Percentiles rank a stretch among this genome's conserved stretches.
Evolutionary conservation across 805 yeast genomes (phyloP).

Genomic region (Clavispora vitiphila): DNA sequence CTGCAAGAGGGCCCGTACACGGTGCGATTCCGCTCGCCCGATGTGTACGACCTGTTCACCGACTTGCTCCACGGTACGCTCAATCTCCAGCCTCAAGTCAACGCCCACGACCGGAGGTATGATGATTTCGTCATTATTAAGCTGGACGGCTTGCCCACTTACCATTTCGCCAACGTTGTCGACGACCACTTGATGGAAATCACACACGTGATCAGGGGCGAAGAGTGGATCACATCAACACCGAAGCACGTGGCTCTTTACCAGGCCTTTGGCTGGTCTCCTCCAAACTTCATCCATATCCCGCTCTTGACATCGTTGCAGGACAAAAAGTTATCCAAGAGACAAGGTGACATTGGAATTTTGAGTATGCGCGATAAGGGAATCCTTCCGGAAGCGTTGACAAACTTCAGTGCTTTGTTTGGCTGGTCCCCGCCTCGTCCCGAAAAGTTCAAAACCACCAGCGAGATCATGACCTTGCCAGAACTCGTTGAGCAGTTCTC

Average conservation of each 20-base stretch:
- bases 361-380: conserved; percentile 54
- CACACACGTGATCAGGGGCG: conserved; percentile 94
- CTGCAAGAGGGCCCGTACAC: conserved; percentile 36
- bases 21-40: conserved; percentile 76
- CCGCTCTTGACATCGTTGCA: conserved; percentile 73
- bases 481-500: conserved; percentile 56
- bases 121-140: conserved; percentile 89
- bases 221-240: conserved; percentile 95
- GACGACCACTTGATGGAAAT: conserved; percentile 93
- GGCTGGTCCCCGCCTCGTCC: conserved; percentile 89
- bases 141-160: conserved; percentile 94
- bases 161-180: conserved; percentile 92
- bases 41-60: conserved; percentile 54
- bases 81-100: conserved; percentile 75
- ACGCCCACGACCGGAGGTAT: conserved; percentile 62
- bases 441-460: conserved; percentile 39
- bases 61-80: conserved; percentile 79
- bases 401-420: conserved; percentile 81
- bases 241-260: conserved; percentile 91
- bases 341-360: conserved; percentile 79
- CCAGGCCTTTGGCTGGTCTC: conserved; percentile 76
- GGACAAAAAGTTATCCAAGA: conserved; percentile 78
- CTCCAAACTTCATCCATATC: conserved; percentile 82
- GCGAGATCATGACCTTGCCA: conserved; percentile 48
- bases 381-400: conserved; percentile 77